Percentiles rank a stretch among this genome's conserved stretches.
Conservation (phyloP, 768 basidiomycete species). For the Rhodosporidiobolus sp. region DNA sequence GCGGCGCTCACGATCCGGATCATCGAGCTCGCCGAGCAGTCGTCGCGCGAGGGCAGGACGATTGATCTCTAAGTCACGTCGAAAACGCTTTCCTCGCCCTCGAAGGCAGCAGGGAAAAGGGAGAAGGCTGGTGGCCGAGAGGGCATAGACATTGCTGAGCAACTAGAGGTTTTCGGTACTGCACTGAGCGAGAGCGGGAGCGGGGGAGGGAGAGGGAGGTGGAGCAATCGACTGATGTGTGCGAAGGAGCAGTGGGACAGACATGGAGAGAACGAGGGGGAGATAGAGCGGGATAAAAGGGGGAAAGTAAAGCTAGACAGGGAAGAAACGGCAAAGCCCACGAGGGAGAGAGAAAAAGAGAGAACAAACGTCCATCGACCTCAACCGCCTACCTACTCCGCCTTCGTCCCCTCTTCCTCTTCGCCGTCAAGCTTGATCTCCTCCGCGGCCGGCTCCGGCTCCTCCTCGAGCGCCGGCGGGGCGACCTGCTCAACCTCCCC, state of each 20-base stretch:
- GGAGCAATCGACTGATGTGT: not conserved
- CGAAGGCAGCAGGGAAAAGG: not conserved
- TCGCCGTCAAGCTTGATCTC: slow-evolving; percentile 1
- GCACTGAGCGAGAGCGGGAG: no score
- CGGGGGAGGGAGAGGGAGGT: no score
- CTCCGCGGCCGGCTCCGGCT: not conserved
- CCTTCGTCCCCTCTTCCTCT: not conserved
- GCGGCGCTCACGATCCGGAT: slow-evolving; percentile 69
- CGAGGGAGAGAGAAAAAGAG: no score
- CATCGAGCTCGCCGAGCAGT: slow-evolving; percentile 69
- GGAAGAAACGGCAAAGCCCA: no score
- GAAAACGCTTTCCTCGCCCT: not conserved
- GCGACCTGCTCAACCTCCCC: no score
- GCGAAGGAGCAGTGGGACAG: not conserved
- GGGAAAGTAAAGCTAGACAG: no score
- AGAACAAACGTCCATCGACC: not conserved
- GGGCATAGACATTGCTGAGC: no score
- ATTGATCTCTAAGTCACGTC: slow-evolving; percentile 45
- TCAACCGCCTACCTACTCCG: not conserved
- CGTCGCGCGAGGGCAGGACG: slow-evolving; percentile 62
- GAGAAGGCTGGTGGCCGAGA: not conserved
- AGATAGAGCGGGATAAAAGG: not conserved
- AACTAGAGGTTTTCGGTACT: no score
- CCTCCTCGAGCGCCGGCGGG: not conserved
- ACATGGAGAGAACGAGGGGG: not conserved